Percentiles rank a stretch among this genome's conserved stretches.
These are phyloP conservation scores for Knufia petricola DNA, from an alignment of 2,329 filamentous ascomycete genomes.

Conservation along the genomic window DNA sequence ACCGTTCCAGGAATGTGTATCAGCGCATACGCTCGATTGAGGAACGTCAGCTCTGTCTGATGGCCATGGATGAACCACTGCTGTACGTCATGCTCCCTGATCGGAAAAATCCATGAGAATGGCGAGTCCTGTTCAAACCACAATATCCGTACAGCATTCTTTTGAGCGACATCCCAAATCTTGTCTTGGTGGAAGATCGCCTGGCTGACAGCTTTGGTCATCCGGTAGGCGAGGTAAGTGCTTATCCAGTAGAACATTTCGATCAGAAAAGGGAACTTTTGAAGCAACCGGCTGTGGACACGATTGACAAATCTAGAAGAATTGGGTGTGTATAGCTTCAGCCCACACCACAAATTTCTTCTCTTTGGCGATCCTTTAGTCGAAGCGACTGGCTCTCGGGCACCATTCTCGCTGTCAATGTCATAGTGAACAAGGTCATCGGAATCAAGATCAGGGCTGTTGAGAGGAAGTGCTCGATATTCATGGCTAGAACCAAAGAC, in stretches of 20 bases:
- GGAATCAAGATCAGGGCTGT: conserved; percentile 23
- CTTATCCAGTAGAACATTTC: conserved; percentile 68
- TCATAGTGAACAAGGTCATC: conserved; percentile 30
- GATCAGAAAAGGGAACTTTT: conserved; percentile 59
- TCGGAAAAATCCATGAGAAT: conserved; percentile 32
- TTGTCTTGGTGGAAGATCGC: conserved; percentile 41
- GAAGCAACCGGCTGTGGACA: conserved; percentile 52
- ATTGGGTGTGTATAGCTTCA: conserved; percentile 46
- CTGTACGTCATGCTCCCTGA: conserved; percentile 37
- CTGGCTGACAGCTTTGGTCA: conserved; percentile 46
- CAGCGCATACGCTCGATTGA: conserved; percentile 42
- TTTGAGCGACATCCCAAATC: conserved; percentile 39
- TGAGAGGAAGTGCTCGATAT: conserved; percentile 17
- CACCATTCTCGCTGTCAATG: conserved; percentile 12
- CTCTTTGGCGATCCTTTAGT: conserved; percentile 38
- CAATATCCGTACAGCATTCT: conserved; percentile 36
- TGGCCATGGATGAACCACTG: conserved; percentile 37
- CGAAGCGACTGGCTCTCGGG: conserved; percentile 27
- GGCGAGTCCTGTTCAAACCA: conserved; percentile 34
- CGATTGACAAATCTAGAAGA: conserved; percentile 52
- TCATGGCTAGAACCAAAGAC: conserved; percentile 28
- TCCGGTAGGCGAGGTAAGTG: conserved; percentile 54
- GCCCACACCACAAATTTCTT: conserved; percentile 43
- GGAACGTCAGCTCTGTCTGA: conserved; percentile 34
- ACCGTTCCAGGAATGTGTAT: conserved; percentile 45